Evolutionary conservation across 495 filamentous ascomycete species (phyloP), one percentile per base, ranked within the genome.

Genomic region (Talaromyces wortmannii): DNA sequence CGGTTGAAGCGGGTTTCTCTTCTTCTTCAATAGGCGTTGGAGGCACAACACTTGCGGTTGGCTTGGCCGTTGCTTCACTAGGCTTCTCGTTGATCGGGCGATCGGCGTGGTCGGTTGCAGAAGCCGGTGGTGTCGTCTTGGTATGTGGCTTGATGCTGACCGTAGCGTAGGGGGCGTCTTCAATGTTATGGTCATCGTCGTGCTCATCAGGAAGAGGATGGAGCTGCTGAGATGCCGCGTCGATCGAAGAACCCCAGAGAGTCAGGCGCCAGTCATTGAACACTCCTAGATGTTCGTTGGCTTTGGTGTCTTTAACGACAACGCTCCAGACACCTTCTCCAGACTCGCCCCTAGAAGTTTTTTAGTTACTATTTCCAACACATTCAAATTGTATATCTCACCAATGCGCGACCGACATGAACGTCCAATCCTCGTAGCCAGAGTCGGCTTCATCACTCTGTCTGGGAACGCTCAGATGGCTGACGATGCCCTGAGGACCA

Each of bases 361-460:
- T 47, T 65, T 53, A 65, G 58, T 44, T 49, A 31, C 32, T 16
- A 23, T 42, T 23, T 31, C 10, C 16, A 49, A 52, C 15, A 17
- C 47, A 40, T 8, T 53, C 12, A 12, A 55, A 23, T 8, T 13
- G 11, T 16, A 55, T 15, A 40, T 69, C 85, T 70, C 80, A 94
- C 90, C 91, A 98, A 67, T 98, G 95, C 62, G 84, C 91, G 48
- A 98, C 95, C 55, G 83, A 90, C 94, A 97, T 97, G 59, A 98
- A 98, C 2, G 94, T 96, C 94, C 94, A 98, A 72, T 98, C 90
- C 40, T 83, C 75, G 63, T 97, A 98, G n/a, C 94, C 94, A 42
- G 67, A 68, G 1, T 68, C 61, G 43, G 74, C 78, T 0, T 75
- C 71, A 65, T 98, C 94, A 18, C 74, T 61, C 30, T 72, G 74